phyloP scores from a whole-genome alignment of 2,329 filamentous ascomycete genomes.

The Pseudogymnoascus sp. region DNA sequence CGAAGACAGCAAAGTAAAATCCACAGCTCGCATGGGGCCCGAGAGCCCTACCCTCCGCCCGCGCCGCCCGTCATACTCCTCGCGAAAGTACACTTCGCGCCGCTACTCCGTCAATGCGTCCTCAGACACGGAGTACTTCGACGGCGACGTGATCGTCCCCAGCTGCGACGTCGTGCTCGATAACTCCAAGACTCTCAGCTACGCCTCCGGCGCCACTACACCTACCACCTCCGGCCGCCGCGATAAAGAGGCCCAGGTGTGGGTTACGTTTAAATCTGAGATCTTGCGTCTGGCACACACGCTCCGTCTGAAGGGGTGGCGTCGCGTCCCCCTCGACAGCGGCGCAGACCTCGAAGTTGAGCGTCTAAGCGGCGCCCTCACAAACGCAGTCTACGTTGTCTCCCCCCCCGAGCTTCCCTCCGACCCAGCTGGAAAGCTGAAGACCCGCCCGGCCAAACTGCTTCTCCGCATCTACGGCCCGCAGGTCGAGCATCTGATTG shows the following conservation, averaged over 20 bases:
- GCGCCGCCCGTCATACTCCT: slow-evolving; percentile 16
- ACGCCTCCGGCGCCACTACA: slow-evolving; percentile 46
- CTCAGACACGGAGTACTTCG: slow-evolving; percentile 78
- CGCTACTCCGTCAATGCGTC: slow-evolving; percentile 38
- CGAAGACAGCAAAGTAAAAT: slow-evolving; percentile 37
- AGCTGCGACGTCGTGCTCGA: slow-evolving; percentile 78
- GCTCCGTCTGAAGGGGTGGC: slow-evolving; percentile 83
- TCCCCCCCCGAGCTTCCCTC: slow-evolving; percentile 63
- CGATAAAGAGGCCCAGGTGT: slow-evolving; percentile 65
- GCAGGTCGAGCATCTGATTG: slow-evolving; percentile 91
- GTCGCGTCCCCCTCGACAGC: slow-evolving; percentile 64
- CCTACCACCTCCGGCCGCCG: slow-evolving; percentile 36
- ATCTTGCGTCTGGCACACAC: slow-evolving; percentile 87
- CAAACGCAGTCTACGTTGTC: slow-evolving; percentile 94
- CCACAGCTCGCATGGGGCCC: slow-evolving; percentile 28
- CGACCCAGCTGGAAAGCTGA: slow-evolving; percentile 30
- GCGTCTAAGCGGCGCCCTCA: slow-evolving; percentile 81
- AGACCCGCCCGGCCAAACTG: slow-evolving; percentile 50
- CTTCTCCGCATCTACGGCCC: slow-evolving; percentile 89
- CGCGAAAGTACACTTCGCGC: slow-evolving; percentile 15
- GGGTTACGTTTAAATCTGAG: slow-evolving; percentile 84
- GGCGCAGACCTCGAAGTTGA: slow-evolving; percentile 63
- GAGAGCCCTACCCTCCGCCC: slow-evolving; percentile 22
- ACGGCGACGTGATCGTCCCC: slow-evolving; percentile 76
- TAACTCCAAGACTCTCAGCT: slow-evolving; percentile 81